These are phyloP conservation scores for Trichoderma parareesei DNA, from an alignment of 495 filamentous ascomycete species.

Conservation along the genomic window DNA sequence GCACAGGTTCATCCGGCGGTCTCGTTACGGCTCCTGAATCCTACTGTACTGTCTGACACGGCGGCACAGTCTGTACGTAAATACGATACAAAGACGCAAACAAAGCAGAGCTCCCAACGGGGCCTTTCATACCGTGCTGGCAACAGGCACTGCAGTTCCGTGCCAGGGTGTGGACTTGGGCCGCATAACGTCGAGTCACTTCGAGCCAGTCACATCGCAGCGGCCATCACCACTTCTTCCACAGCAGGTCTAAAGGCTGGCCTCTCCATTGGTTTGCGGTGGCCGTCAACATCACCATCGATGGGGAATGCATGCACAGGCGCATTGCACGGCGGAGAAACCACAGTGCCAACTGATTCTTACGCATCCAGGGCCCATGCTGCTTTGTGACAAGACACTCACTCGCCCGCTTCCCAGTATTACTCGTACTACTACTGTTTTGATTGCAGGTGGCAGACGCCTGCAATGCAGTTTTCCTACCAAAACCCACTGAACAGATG, in stretches of 20 bases:
- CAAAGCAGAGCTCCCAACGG: not conserved
- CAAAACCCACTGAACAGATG: not conserved
- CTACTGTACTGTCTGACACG: not conserved
- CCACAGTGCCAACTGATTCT: not conserved
- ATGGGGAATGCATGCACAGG: slow-evolving; percentile 6
- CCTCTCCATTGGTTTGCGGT: not conserved
- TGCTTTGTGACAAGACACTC: not conserved
- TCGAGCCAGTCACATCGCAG: not conserved
- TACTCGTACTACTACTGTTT: not conserved
- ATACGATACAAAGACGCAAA: not conserved
- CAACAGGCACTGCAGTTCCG: not conserved
- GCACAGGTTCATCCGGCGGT: not conserved
- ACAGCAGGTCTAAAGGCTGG: not conserved
- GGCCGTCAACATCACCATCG: not conserved
- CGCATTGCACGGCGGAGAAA: slow-evolving; percentile 4
- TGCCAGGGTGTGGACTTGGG: not conserved
- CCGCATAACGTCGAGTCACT: not conserved
- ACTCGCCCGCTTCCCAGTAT: not conserved
- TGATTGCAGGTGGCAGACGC: not conserved
- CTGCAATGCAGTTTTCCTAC: slow-evolving; percentile 4
- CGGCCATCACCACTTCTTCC: not conserved
- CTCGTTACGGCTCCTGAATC: not conserved
- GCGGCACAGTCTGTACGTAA: not conserved
- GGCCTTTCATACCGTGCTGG: not conserved
- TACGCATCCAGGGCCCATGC: not conserved